Evolutionary conservation across 108 stramenopile species (phyloP).

Genomic region (Skeletonema marinoi): DNA sequence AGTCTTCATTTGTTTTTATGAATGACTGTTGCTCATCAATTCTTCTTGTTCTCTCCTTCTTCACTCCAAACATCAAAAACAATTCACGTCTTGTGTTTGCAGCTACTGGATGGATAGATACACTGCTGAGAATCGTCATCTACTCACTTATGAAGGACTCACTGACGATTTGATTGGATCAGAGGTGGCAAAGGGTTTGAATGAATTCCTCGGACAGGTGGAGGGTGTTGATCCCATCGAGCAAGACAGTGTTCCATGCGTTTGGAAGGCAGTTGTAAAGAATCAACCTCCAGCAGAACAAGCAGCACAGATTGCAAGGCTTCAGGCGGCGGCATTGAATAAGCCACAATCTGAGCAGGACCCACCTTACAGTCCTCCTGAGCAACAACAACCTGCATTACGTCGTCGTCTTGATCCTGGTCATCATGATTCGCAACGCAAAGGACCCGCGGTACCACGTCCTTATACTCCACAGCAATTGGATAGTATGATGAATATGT

Average conservation of each 20-base stretch:
- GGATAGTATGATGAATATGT: conserved; percentile 48
- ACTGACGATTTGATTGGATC: conserved; percentile 47
- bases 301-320: conserved; percentile 31
- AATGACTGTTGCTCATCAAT: neutral
- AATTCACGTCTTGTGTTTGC: neutral
- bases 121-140: conserved; percentile 36
- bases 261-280: conserved; percentile 52
- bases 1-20: neutral
- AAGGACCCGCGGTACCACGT: conserved; percentile 46
- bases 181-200: conserved; percentile 46
- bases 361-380: neutral
- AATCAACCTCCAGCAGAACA: conserved; percentile 42
- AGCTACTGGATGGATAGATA: conserved; percentile 57
- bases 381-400: neutral
- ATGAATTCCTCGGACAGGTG: conserved; percentile 33
- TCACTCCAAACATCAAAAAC: neutral
- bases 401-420: conserved; percentile 50
- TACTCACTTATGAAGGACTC: conserved; percentile 52
- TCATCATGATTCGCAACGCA: conserved; percentile 53
- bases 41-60: neutral
- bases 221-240: conserved; percentile 41
- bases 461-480: conserved; percentile 42
- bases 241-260: conserved; percentile 34
- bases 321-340: conserved; percentile 23
- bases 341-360: conserved; percentile 4